Evolutionary conservation across 2,329 filamentous ascomycete species (phyloP), one percentile per base, ranked within the genome.

Genomic region (Scedosporium dehoogii): DNA sequence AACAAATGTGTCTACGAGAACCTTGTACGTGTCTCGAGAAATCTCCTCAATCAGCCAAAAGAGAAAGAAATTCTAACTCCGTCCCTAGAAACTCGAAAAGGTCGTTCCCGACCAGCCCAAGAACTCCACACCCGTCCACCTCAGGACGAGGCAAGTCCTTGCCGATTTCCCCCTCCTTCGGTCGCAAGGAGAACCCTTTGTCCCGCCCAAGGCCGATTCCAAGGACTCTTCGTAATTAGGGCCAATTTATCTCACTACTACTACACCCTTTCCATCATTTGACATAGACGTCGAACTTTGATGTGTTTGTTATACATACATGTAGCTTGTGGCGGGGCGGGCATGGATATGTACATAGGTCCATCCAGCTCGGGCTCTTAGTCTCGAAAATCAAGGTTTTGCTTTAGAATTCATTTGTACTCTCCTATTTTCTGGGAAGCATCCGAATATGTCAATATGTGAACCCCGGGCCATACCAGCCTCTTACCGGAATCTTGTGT

Each of bases 1-100:
- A 99, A 97, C 82, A 89, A 88, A 79, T 99, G 94, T 77, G 92
- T 97, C 58, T 97, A 90, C 73, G 88, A 97, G 68, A 97, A 97
- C 75, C 77, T 99, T 80, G 94, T 99, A 81, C 65, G 89, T 81
- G 60, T 9, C 9, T 42, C n/a, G 29, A 41, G 6, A 38, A 38
- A 21, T 38, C 41, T 3, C 5, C 21, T 4, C 29, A 59, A 51
- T 57, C 12, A 51, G 38, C 33, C 33, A 18, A 58, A 65, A 33
- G 12, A 27, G n/a, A 16, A 59, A 27, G 23, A 29, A 14, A 55
- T 16, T 18, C 29, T 27, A 33, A 53, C 23, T 7, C 63, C 33
- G 63, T 68, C 42, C 56, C 56, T 69, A 93, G 90, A 89, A 89
- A 78, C 80, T 94, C 66, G 88, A 92, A 75, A 94, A 94, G 79